Evolutionary conservation across 2,329 filamentous ascomycete species (phyloP).

Genomic region (Colletotrichum sp.): DNA sequence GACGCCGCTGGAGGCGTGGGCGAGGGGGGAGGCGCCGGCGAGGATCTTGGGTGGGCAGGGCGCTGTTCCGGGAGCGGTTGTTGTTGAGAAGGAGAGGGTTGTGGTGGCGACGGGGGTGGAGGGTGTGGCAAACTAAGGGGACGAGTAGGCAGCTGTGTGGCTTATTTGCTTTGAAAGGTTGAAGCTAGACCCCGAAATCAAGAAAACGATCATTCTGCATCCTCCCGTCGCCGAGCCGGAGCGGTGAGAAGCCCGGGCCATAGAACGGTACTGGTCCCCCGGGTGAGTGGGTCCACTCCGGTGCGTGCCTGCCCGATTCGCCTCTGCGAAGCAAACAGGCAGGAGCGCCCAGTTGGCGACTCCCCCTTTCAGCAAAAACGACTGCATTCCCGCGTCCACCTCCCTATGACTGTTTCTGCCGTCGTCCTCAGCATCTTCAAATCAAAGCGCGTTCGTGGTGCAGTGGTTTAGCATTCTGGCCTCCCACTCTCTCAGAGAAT

Average conservation of each 20-base stretch:
- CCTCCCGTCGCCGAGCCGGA: neutral
- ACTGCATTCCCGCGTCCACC: neutral
- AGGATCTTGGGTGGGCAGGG: neutral
- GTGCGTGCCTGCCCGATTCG: neutral
- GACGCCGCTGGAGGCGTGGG: conserved; percentile 9
- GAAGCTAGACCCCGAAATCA: neutral
- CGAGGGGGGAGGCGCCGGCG: neutral
- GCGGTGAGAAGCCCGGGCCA: neutral
- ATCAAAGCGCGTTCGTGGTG: conserved; percentile 14
- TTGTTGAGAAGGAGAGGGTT: neutral
- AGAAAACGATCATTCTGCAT: neutral
- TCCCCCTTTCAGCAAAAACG: neutral
- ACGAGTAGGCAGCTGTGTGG: neutral
- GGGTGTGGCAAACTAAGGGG: neutral
- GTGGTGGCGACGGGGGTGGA: neutral
- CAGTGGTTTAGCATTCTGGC: conserved; percentile 22
- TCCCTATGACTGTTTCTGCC: neutral
- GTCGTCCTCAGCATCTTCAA: neutral
- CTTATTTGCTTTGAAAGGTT: neutral
- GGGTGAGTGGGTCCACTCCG: neutral
- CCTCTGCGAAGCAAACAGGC: neutral
- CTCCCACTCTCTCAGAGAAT: neutral
- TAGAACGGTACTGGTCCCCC: neutral
- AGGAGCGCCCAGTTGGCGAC: neutral
- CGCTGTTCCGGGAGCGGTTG: neutral